Evolutionary conservation across 805 yeast genomes (phyloP), one percentile per base, ranked within the genome.

Genomic region (Blastobotrys chiropterorum): DNA sequence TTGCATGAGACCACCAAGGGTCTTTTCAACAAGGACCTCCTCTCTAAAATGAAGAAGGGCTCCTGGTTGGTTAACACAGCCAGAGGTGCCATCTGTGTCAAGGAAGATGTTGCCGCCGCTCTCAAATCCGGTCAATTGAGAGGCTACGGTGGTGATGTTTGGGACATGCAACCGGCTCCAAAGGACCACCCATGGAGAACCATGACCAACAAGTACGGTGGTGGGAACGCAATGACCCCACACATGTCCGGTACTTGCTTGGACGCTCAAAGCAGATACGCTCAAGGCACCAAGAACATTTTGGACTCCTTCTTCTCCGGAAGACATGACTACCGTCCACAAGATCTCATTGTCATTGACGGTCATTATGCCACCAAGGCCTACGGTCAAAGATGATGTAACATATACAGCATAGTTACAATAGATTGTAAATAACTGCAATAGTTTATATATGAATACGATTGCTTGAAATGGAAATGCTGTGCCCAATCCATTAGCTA

Each of bases 81-180:
- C 17, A 78, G 92, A 66, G 94, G 94, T 55, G 92, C 90, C 43
- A 86, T 86, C 60, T 77, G 85, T 65, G 81, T 76, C 52, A 83
- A 79, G 47, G 76, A 84, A 62, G 94, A 82, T 59, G 85, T 86
- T 56, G 90, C 88, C 0, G 90, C 75, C 13, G 92, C 92, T 0
- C 77, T 86, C 40, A 64, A 73, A 50, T 70, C 80, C 39, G 94
- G 94, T 47, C 83, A 82, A 60, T 66, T 86, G 47, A 74, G 83
- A 61, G 92, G 90, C 49, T 86, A 85, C 65, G 94, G 90, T 62
- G 94, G 92, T 60, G 94, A 86, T 68, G 94, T 86, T 17, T 85
- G 92, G 89, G 77, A 63, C 72, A 84, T 83, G n/a, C 95, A 86
- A 69, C 95, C 95, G 43, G 86, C 92, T 22, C 89, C 90, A 57